Evolutionary conservation across 192 early-diverging fungal species (phyloP), one percentile per base, ranked within the genome.

Genomic region (Coemansia sp.): DNA sequence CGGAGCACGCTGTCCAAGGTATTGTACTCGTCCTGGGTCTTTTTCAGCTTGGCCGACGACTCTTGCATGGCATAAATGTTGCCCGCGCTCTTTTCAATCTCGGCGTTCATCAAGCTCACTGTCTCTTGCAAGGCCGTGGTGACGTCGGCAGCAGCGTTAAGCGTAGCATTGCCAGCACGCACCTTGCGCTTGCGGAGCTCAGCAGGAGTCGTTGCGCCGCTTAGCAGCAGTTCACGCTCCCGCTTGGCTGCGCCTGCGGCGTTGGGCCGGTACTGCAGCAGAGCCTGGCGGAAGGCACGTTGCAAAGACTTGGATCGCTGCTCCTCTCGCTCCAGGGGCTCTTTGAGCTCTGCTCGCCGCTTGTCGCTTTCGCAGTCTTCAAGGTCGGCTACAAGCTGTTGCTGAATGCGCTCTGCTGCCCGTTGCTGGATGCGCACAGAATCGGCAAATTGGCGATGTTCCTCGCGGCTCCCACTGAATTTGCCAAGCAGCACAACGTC

Each of bases 341-440:
- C 34, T 3, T 29, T 14, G 14, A 43, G 12, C 24, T 53, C 43
- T 14, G 26, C 35, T 18, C 27, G 52, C 0, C 26, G 41, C 35
- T 32, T 29, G 0, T 36, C 46, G 24, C 19, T 18, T 33, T 33
- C 41, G 35, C 37, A 38, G 53, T 48, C 58, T 18, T 65, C 62
- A 4, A 46, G 21, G 1, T 53, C 54, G 3, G 58, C 22, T 10
- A 26, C 21, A 3, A 74, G 38, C 11, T 59, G 67, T 36, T 73
- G 67, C 12, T 70, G 15, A 10, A 64, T 53, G 19, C 76, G 71
- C 46, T 74, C 67, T 41, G 58, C 59, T 12, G 61, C 50, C 9
- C 71, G 71, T 61, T 70, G 76, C 63, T 80, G 71, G 37, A 67
- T 68, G 38, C 76, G 71, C 27, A 80, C 60, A n/a, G 76, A 70